A percentile compares a stretch with the other conserved stretches of the same genome.
Evolutionary conservation across 2,329 filamentous ascomycete genomes (phyloP).

Genomic region (Graphiopsis chlorocephala): DNA sequence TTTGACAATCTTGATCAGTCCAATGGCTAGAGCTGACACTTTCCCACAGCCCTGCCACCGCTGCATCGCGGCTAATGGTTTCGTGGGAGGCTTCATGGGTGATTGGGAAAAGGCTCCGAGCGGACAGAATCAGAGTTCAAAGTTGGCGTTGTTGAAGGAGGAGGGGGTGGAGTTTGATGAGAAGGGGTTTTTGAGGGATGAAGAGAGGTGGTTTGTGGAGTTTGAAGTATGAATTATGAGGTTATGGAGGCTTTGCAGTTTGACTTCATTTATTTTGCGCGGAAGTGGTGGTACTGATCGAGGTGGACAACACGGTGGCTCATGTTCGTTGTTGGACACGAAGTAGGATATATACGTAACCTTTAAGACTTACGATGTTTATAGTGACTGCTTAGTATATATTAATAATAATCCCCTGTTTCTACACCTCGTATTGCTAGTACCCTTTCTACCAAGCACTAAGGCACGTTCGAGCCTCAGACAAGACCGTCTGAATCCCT

Average conservation of each 20-base stretch:
- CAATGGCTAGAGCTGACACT: not conserved
- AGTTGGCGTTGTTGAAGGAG: slow-evolving; percentile 57
- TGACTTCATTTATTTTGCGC: too few relatives aligned
- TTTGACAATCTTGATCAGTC: slow-evolving; percentile 47
- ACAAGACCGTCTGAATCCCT: not conserved
- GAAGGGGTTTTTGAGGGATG: slow-evolving; percentile 57
- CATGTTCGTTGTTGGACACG: too few relatives aligned
- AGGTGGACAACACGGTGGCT: too few relatives aligned
- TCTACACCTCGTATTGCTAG: too few relatives aligned
- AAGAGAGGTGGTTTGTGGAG: slow-evolving; percentile 17
- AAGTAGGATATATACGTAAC: too few relatives aligned
- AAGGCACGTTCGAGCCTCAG: not conserved
- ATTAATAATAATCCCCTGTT: too few relatives aligned
- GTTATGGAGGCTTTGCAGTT: too few relatives aligned
- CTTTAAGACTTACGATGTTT: too few relatives aligned
- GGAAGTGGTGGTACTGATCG: too few relatives aligned
- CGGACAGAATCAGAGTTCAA: slow-evolving; percentile 62
- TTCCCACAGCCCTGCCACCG: not conserved
- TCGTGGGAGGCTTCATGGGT: slow-evolving; percentile 68
- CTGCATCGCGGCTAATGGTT: slow-evolving; percentile 18
- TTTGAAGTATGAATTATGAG: slow-evolving; percentile 4
- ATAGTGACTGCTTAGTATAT: too few relatives aligned
- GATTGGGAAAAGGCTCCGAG: slow-evolving; percentile 61
- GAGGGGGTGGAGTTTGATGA: slow-evolving; percentile 66
- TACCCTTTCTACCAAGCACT: too few relatives aligned